Base-by-base conservation (phyloP, 495 filamentous ascomycete genomes). In the Podospora australis region DNA sequence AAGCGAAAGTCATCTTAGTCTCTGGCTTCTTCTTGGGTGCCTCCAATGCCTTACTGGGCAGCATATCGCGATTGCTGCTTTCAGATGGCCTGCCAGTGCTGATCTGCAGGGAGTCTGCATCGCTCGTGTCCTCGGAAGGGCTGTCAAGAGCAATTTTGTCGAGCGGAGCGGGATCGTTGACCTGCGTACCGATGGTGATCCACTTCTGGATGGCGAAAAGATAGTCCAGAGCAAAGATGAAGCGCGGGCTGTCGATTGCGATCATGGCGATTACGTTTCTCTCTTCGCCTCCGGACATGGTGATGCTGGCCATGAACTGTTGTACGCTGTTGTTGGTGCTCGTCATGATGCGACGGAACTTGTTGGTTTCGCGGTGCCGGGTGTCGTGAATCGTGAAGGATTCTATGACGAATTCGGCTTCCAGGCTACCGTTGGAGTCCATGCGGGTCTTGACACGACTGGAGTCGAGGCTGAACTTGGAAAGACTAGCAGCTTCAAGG, bases 261-360 rank as follows among this genome's bases (percentile, higher is more conserved):
- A 96, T 74, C 62, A 96, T 85, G 3, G 87, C 89, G 55, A 97
- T 89, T 39, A 96, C 66, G 68, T 86, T 87, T 52, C 80, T 79
- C 7, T 96, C 83, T 25, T 83, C 68, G 3, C 90, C 91, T 21
- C 88, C 87, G 6, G 94, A 90, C 62, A 97, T 91, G 6, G 89
- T 90, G 23, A 98, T 70, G 68, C 85, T 94, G 28, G 92, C 92
- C 94, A 98, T 97, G 61, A 97, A 95, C 68, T 97, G 92, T 59
- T 95, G 87, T 8, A 92, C 90, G 43, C 86, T 84, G 51, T 88
- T 87, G 62, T 96, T 97, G 57, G 89, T 87, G 53, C 94, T 81
- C 19, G 91, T 90, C 92, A 98, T 97, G 66, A 97, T 95, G 63
- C 94, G 95, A 35, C 88, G 80, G 77, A 91, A 98, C 64, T 96